A percentile compares a stretch with the other conserved stretches of the same genome.
phyloP scores from a whole-genome alignment of 179 eudicot species.

The Silene coronaria region DNA sequence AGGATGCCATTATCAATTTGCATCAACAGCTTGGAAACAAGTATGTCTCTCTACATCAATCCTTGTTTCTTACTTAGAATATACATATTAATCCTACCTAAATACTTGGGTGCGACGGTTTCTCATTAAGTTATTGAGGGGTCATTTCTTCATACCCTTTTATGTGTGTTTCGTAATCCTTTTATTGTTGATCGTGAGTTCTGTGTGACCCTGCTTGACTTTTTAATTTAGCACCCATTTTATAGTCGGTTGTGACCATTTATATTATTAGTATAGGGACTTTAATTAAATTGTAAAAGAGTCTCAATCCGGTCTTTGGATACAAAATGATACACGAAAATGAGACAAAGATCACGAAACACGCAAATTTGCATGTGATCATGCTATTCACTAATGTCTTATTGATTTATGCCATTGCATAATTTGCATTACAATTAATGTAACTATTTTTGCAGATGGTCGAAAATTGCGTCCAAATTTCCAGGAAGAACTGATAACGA shows the following conservation, averaged over 20 bases:
- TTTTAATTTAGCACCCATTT: too few species aligned
- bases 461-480: slow-evolving; percentile 62
- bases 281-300: too few species aligned
- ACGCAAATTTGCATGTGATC: not conserved
- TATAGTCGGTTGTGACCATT: too few species aligned
- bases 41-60: slow-evolving; percentile 28
- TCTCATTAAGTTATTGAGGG: too few species aligned
- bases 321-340: not conserved
- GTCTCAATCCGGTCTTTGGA: too few species aligned
- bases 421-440: not conserved
- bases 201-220: too few species aligned
- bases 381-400: not conserved
- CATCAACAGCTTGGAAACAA: slow-evolving; percentile 62
- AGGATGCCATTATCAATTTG: slow-evolving; percentile 54
- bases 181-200: too few species aligned
- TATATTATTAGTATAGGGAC: too few species aligned
- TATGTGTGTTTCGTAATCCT: too few species aligned
- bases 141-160: too few species aligned
- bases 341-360: not conserved
- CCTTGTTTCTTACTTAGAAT: not conserved
- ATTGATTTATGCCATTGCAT: not conserved
- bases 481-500: slow-evolving; percentile 92
- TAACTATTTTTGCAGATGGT: slow-evolving; percentile 47
- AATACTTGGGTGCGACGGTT: too few species aligned
- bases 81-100: too few species aligned